A percentile compares a stretch with the other conserved stretches of the same genome.
Evolutionary conservation across 2,329 filamentous ascomycete genomes (phyloP).

Genomic region (Annulohypoxylon truncatum): DNA sequence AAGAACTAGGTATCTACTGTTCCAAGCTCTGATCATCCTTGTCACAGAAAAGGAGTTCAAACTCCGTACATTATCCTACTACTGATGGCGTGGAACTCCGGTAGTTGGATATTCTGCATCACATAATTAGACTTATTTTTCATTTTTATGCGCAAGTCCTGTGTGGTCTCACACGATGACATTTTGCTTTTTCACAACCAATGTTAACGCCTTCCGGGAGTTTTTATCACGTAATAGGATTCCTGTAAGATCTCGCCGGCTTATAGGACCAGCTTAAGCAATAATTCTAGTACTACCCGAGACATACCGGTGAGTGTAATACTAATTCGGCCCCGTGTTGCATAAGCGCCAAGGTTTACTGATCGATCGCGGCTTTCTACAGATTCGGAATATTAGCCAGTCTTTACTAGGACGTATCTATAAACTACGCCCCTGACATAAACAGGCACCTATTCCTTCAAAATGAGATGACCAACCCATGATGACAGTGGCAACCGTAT

Average conservation of each 20-base stretch:
- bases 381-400: not conserved
- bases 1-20: no score
- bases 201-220: no score
- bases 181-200: no score
- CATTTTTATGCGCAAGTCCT: no score
- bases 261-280: not conserved
- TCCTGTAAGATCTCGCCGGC: not conserved
- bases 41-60: no score
- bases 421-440: not conserved
- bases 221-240: no score
- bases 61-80: no score
- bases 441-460: not conserved
- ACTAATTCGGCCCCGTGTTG: not conserved
- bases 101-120: no score
- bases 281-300: not conserved
- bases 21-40: no score
- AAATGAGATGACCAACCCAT: not conserved
- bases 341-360: not conserved
- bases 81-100: no score
- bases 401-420: not conserved
- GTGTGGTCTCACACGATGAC: no score
- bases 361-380: not conserved
- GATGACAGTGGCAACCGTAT: not conserved
- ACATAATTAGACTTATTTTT: no score
- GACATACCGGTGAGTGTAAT: not conserved